Percentiles rank a stretch among this genome's conserved stretches.
Conservation (phyloP, 2,329 filamentous ascomycete species). For the Fusarium cyanostomum region DNA sequence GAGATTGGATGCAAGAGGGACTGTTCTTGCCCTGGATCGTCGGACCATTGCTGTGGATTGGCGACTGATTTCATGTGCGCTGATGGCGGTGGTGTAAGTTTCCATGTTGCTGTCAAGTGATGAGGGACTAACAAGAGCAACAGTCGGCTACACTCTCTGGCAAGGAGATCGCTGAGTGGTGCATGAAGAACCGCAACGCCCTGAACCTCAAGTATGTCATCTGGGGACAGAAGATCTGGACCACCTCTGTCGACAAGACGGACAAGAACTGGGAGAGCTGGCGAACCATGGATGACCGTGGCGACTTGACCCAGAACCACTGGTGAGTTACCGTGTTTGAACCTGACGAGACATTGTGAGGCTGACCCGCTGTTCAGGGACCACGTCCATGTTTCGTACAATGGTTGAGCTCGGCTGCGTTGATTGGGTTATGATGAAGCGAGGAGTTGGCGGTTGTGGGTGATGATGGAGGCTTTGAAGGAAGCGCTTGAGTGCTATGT, state of each 20-base stretch:
- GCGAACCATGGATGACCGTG: slow-evolving; percentile 55
- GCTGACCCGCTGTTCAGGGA: slow-evolving; percentile 29
- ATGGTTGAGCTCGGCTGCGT: slow-evolving; percentile 12
- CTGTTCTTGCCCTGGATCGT: slow-evolving; percentile 46
- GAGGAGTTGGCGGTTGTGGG: background rate
- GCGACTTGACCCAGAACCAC: slow-evolving; percentile 54
- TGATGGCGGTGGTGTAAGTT: slow-evolving; percentile 51
- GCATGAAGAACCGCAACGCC: slow-evolving; percentile 54
- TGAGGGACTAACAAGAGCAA: background rate
- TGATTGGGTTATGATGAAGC: background rate
- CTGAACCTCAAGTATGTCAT: slow-evolving; percentile 60
- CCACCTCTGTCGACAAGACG: slow-evolving; percentile 45
- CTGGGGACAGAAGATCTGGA: slow-evolving; percentile 61
- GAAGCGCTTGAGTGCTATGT: background rate
- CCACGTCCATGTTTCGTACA: slow-evolving; percentile 43
- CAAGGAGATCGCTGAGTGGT: slow-evolving; percentile 58
- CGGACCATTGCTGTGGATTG: slow-evolving; percentile 52
- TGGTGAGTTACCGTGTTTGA: slow-evolving; percentile 45
- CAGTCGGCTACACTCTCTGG: slow-evolving; percentile 52
- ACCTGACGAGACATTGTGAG: rapidly evolving
- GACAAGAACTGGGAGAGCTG: slow-evolving; percentile 53
- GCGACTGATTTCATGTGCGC: slow-evolving; percentile 53
- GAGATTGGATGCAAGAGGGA: slow-evolving; percentile 48
- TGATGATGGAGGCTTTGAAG: background rate
- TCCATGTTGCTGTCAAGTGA: background rate